Evolutionary conservation across 139 green algal genomes (phyloP).

Genomic region (Ulvella scutata): DNA sequence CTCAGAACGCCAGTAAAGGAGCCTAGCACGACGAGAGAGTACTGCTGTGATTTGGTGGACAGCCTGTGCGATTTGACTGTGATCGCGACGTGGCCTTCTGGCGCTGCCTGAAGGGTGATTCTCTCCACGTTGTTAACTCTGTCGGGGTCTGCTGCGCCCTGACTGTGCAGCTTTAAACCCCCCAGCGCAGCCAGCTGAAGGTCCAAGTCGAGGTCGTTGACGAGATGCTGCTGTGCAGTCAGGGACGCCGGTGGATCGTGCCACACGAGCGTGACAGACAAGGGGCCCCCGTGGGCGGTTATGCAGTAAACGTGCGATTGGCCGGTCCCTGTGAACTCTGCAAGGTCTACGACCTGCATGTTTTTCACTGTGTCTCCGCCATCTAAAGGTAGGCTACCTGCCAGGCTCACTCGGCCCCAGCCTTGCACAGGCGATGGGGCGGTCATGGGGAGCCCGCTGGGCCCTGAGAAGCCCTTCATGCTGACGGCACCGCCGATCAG

Average conservation of each 20-base stretch:
- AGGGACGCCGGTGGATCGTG: conserved; percentile 28
- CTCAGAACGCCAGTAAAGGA: conserved; percentile 33
- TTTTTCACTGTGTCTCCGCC: neutral
- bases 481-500: conserved; percentile 40
- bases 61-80: conserved; percentile 18
- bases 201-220: conserved; percentile 79
- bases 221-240: conserved; percentile 25
- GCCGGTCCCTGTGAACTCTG: conserved; percentile 8
- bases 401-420: neutral
- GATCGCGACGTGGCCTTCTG: conserved; percentile 43
- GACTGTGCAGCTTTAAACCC: conserved; percentile 36
- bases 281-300: conserved; percentile 20
- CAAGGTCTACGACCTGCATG: conserved; percentile 30
- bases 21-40: conserved; percentile 54
- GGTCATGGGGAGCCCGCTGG: neutral
- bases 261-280: conserved; percentile 65
- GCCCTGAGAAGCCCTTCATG: conserved; percentile 26
- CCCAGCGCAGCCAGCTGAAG: conserved; percentile 38
- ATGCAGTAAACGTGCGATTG: conserved; percentile 50
- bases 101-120: conserved; percentile 14
- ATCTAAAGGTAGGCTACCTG: neutral
- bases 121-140: conserved; percentile 67
- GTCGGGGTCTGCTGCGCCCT: conserved; percentile 36
- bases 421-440: neutral
- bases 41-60: conserved; percentile 29